Base-by-base conservation (phyloP, 176 grass and related monocot genomes). In the Oryza officinalis region DNA sequence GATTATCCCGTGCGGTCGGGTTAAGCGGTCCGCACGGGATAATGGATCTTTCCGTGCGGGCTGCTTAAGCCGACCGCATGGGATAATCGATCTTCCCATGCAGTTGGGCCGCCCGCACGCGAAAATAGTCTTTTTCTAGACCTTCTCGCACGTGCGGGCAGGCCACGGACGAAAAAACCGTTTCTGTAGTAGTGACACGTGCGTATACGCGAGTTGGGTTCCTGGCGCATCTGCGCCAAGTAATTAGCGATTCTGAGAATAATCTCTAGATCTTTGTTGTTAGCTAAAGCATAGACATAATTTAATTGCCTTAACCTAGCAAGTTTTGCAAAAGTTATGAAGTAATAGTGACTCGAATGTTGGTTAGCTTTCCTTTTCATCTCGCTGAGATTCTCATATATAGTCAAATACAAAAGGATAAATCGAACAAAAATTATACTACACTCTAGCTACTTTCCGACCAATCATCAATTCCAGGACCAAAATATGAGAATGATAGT, bases 401-500 rank as follows among this genome's bases (percentile, higher is more conserved):
- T 50, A 41, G 63, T 75, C 69, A 80, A 80, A 61, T 45, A 47
- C 38, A 5, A 37, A 69, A 84, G 57, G 57, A 41, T 54, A 8
- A 60, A 18, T 25, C 52, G 27, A 61, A 6, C 46, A 74, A 35
- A 27, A 27, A 37, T 54, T 40, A 54, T 44, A 43, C 26, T 73
- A 32, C n/a, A n/a, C 25, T 27, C 50, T 63, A 65, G 32, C 13
- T 10, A 52, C 41, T 76, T 71, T 77, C 45, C n/a, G 63, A 18
- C 40, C 54, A 20, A 77, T 31, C 77, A 81, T 31, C 77, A 81
- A 59, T 49, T 69, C 7, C 10, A 72, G 61, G 59, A 73, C 44
- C 31, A 69, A 2, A 69, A 69, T 44, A 76, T 10, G 85, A 76
- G 47, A 45, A 27, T 63, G 32, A 15, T 75, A 32, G 63, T 27